These are phyloP conservation scores for Fusarium pininemorale DNA, from an alignment of 2,329 filamentous ascomycete species.

Conservation along the genomic window DNA sequence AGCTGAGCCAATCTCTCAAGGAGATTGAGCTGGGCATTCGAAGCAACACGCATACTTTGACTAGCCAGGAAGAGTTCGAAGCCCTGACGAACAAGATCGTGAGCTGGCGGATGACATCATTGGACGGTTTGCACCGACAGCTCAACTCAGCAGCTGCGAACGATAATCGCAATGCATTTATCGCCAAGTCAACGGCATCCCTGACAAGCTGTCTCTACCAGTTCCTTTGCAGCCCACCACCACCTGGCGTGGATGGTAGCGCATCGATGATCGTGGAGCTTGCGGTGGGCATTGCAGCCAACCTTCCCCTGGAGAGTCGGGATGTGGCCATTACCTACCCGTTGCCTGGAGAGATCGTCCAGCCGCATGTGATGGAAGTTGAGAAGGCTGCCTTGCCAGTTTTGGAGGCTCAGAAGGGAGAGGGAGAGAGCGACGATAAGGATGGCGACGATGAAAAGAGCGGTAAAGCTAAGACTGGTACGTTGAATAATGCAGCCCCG, in stretches of 20 bases:
- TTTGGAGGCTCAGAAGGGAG: slow-evolving; percentile 58
- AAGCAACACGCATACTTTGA: slow-evolving; percentile 75
- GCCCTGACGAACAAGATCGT: slow-evolving; percentile 87
- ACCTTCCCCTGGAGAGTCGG: slow-evolving; percentile 88
- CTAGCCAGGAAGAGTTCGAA: slow-evolving; percentile 87
- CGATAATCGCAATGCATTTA: slow-evolving; percentile 74
- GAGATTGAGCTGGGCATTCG: slow-evolving; percentile 88
- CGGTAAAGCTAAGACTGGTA: slow-evolving; percentile 59
- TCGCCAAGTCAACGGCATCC: slow-evolving; percentile 73
- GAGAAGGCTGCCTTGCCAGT: slow-evolving; percentile 77
- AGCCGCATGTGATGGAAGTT: slow-evolving; percentile 82
- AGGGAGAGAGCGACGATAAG: slow-evolving; percentile 54
- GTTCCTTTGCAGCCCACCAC: slow-evolving; percentile 79
- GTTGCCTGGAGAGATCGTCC: slow-evolving; percentile 75
- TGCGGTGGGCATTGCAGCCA: slow-evolving; percentile 83
- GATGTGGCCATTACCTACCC: slow-evolving; percentile 91
- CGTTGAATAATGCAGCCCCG: slow-evolving; percentile 43
- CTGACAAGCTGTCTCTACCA: slow-evolving; percentile 76
- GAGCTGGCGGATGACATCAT: slow-evolving; percentile 90
- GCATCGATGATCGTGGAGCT: slow-evolving; percentile 94
- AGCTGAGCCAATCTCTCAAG: slow-evolving; percentile 82
- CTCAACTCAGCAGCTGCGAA: slow-evolving; percentile 72
- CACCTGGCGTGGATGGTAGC: slow-evolving; percentile 84
- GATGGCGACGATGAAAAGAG: slow-evolving; percentile 56
- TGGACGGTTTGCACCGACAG: slow-evolving; percentile 84